Conservation (phyloP, 192 early-diverging fungal genomes). For the Glomus cerebriforme region DNA sequence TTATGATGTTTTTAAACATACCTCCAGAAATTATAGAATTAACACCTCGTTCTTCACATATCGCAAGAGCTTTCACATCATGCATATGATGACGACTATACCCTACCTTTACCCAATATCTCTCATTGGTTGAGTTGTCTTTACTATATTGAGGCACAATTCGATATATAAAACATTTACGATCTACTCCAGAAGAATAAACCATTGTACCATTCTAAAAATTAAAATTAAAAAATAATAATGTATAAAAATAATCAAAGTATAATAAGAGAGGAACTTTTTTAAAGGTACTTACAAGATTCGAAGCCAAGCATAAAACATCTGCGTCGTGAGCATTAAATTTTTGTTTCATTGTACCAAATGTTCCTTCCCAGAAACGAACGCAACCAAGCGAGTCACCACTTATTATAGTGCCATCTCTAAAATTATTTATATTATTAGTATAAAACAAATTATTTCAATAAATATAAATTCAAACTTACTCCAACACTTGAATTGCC, state of each 20-base stretch:
- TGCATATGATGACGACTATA: conserved; percentile 91
- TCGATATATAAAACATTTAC: conserved; percentile 76
- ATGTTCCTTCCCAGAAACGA: conserved; percentile 80
- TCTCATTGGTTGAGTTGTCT: conserved; percentile 3
- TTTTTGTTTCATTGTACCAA: conserved; percentile 68
- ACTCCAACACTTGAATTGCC: conserved; percentile 67
- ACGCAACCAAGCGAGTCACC: conserved; percentile 93
- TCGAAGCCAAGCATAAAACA: conserved; percentile 80
- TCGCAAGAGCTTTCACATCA: conserved; percentile 86
- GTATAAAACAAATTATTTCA: neutral
- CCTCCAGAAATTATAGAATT: conserved; percentile 78
- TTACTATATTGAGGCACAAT: conserved; percentile 36
- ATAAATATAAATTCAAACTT: no score
- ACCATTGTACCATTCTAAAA: conserved; percentile 66
- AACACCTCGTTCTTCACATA: conserved; percentile 67
- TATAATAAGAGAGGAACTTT: neutral
- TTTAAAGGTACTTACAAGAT: conserved; percentile 38
- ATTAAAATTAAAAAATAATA: neutral
- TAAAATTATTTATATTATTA: neutral
- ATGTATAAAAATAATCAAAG: neutral
- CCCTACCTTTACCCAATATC: conserved; percentile 79
- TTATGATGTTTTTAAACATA: neutral
- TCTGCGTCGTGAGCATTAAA: conserved; percentile 80
- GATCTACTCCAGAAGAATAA: conserved; percentile 89
- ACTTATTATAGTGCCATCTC: conserved; percentile 76